phyloP scores from a whole-genome alignment of 2,329 filamentous ascomycete genomes.

The Calonectria naviculata region DNA sequence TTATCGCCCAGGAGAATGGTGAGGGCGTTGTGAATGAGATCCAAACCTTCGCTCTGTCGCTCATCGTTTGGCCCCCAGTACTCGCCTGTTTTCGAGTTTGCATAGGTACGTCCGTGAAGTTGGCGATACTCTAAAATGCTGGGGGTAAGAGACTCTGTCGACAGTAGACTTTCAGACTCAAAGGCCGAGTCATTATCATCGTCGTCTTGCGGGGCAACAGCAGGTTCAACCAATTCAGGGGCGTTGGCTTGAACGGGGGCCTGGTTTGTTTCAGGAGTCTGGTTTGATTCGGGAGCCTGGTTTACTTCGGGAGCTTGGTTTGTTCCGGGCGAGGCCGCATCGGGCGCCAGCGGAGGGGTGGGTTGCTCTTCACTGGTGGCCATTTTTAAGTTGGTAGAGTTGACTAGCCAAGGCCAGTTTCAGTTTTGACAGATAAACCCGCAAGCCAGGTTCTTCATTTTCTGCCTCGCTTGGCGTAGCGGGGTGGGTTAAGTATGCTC shows the following conservation, averaged over 20 bases:
- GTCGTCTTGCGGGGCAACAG: background rate
- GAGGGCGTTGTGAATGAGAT: conserved; percentile 11
- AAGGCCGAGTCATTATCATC: background rate
- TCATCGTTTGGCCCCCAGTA: conserved; percentile 23
- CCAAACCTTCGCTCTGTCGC: conserved; percentile 18
- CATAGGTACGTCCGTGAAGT: background rate
- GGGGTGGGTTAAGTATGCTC: background rate
- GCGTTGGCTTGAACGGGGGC: too few species aligned
- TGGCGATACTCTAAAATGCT: background rate
- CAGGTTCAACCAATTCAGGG: background rate
- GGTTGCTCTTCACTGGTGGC: background rate
- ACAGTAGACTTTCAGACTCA: background rate
- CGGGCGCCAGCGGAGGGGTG: background rate
- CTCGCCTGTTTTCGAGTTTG: background rate
- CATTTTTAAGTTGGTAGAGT: background rate
- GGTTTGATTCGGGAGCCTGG: background rate
- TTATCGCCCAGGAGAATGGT: background rate
- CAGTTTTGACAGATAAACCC: background rate
- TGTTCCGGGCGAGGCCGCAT: background rate
- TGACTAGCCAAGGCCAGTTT: background rate
- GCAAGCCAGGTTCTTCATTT: background rate
- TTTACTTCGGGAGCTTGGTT: background rate
- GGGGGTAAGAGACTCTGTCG: background rate
- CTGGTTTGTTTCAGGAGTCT: background rate
- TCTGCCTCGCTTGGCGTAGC: background rate